Percentiles rank a stretch among this genome's conserved stretches.
Conservation (phyloP, 2,329 filamentous ascomycete genomes). For the Neospermospora avenae region DNA sequence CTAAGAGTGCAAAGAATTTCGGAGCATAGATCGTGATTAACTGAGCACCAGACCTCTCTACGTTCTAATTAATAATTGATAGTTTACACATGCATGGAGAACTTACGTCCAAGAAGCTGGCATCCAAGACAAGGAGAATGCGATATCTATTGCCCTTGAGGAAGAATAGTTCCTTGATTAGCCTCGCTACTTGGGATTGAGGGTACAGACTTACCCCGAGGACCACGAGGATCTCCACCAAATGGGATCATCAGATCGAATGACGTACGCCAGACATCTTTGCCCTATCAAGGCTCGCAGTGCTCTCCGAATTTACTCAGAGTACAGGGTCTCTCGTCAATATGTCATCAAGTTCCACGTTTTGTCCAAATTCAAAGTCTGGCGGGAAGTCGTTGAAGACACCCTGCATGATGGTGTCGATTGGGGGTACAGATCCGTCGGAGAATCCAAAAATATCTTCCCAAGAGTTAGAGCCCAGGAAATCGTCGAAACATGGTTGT, state of each 20-base stretch:
- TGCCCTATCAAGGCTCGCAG: too few species aligned
- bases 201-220: too few species aligned
- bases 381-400: slow-evolving; percentile 14
- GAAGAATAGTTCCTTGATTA: slow-evolving; percentile 66
- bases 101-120: slow-evolving; percentile 59
- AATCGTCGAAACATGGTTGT: slow-evolving; percentile 1
- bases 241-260: too few species aligned
- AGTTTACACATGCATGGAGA: too few species aligned
- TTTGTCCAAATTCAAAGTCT: slow-evolving; percentile 10
- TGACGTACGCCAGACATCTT: too few species aligned
- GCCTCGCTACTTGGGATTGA: slow-evolving; percentile 60
- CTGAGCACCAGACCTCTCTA: slow-evolving; percentile 71
- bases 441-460: background rate
- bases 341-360: slow-evolving; percentile 7
- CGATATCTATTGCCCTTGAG: slow-evolving; percentile 69
- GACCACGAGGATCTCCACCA: too few species aligned
- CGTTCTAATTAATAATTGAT: too few species aligned
- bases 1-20: slow-evolving; percentile 69
- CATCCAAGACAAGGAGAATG: slow-evolving; percentile 64
- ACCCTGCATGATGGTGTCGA: slow-evolving; percentile 15
- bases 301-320: background rate
- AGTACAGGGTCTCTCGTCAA: background rate
- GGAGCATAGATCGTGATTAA: slow-evolving; percentile 75
- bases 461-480: slow-evolving; percentile 10
- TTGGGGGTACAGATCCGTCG: slow-evolving; percentile 1